These are phyloP conservation scores for Cucumis melo DNA, from an alignment of 306 rosid species.

Conservation along the genomic window DNA sequence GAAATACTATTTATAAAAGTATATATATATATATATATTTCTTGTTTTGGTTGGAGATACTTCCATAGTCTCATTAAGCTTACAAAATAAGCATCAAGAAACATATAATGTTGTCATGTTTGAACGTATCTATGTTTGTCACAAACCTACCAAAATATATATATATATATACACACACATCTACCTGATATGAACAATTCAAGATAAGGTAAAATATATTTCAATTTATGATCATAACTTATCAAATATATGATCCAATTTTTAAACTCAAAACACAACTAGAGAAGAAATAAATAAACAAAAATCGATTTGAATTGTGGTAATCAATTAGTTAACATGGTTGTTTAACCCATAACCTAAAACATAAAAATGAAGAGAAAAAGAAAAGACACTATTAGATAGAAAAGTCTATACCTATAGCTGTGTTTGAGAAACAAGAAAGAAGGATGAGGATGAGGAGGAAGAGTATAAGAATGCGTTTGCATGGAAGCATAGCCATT, in stretches of 20 bases:
- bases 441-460: background rate
- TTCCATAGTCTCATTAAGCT: no score
- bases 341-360: no score
- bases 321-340: background rate
- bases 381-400: background rate
- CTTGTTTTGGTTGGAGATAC: background rate
- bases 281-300: no score
- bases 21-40: no score
- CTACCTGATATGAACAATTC: no score
- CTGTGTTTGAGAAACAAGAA: background rate
- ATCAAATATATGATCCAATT: background rate
- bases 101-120: background rate
- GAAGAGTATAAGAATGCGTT: background rate
- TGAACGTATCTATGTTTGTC: background rate
- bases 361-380: background rate
- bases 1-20: background rate
- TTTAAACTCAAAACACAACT: no score
- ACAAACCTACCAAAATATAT: background rate
- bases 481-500: conserved; percentile 6
- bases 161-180: no score
- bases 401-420: background rate
- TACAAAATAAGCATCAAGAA: background rate
- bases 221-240: no score
- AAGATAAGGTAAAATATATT: no score
- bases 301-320: background rate